Evolutionary conservation across 257 asterid species (phyloP).

Genomic region (Nicotiana noctiflora): DNA sequence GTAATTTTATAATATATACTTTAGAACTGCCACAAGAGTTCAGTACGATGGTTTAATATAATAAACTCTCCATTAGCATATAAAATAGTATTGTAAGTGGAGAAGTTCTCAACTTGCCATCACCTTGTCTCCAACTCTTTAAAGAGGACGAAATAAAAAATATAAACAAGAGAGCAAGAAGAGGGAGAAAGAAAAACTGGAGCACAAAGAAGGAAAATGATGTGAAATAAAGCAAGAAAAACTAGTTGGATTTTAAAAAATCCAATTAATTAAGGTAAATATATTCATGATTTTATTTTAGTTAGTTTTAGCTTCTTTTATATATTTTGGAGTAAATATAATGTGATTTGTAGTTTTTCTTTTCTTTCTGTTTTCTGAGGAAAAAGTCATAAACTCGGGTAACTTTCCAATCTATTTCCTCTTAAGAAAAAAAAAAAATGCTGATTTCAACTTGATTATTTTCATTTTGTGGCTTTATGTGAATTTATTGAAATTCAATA

Average conservation of each 20-base stretch:
- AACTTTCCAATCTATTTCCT: neutral
- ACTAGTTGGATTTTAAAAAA: neutral
- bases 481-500: neutral
- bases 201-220: neutral
- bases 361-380: neutral
- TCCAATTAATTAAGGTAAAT: neutral
- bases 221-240: neutral
- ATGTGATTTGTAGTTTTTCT: neutral
- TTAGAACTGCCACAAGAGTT: neutral
- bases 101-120: conserved; percentile 7
- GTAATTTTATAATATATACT: neutral
- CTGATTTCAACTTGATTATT: neutral
- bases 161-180: neutral
- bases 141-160: neutral
- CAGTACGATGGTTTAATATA: conserved; percentile 1
- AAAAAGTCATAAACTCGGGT: neutral
- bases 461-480: neutral
- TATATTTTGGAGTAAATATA: neutral
- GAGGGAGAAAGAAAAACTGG: conserved; percentile 4
- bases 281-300: neutral
- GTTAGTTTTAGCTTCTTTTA: neutral
- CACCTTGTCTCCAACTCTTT: neutral
- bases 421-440: neutral
- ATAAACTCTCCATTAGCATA: neutral
- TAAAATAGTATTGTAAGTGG: neutral